Percentiles rank a stretch among this genome's conserved stretches.
phyloP scores from a whole-genome alignment of 2,329 filamentous ascomycete species.

The Trichoderma asperellum region DNA sequence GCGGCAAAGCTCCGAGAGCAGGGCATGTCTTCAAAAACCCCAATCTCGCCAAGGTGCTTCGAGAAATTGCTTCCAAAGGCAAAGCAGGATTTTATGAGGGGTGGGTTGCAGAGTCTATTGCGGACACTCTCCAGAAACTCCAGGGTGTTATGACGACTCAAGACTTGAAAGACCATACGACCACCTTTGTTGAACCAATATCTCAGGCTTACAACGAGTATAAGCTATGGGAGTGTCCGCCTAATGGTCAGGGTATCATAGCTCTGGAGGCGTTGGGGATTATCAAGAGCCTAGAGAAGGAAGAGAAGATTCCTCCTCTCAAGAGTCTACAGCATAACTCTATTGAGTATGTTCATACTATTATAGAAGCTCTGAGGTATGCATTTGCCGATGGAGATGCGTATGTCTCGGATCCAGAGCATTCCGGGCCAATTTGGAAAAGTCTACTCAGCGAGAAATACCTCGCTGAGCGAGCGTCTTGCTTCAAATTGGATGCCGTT shows the following conservation, averaged over 20 bases:
- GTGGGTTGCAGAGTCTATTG: constrained; percentile 22
- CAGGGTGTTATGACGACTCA: constrained; percentile 13
- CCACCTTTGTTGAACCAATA: constrained; percentile 13
- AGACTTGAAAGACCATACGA: constrained; percentile 21
- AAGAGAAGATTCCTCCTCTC: constrained; percentile 6
- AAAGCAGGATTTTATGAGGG: constrained; percentile 18
- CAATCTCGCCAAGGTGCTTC: constrained; percentile 12
- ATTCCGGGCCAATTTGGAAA: background rate
- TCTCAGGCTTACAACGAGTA: constrained; percentile 4
- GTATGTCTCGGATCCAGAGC: constrained; percentile 22
- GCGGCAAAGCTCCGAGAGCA: constrained; percentile 17
- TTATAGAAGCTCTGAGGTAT: constrained; percentile 6
- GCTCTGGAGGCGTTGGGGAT: constrained; percentile 21
- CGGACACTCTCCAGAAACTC: background rate
- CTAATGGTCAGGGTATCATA: constrained; percentile 23
- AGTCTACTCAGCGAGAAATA: background rate
- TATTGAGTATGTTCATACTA: constrained; percentile 10
- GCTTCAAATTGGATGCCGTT: background rate
- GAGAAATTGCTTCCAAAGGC: constrained; percentile 16
- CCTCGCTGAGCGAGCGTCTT: background rate
- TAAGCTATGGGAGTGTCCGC: constrained; percentile 18
- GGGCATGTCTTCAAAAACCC: constrained; percentile 21
- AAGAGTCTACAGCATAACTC: constrained; percentile 5
- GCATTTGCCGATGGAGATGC: constrained; percentile 21
- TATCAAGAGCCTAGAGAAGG: constrained; percentile 7